Evolutionary conservation across 2,329 filamentous ascomycete genomes (phyloP).

Genomic region (Scleromitrula shiraiana): DNA sequence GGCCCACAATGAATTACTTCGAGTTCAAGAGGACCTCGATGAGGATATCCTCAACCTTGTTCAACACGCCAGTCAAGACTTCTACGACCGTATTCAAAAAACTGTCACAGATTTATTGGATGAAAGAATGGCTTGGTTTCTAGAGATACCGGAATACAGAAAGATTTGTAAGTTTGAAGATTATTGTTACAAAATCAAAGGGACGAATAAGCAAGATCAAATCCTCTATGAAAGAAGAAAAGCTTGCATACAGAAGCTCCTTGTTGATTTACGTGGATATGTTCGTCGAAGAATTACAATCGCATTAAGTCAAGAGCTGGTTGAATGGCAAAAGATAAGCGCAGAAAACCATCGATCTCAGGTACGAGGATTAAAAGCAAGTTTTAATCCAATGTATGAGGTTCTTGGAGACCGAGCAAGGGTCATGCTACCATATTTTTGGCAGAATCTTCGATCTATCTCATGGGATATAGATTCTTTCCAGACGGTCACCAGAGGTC

Average conservation of each 20-base stretch:
- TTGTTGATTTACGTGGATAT: conserved; percentile 1
- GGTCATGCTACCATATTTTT: conserved; percentile 5
- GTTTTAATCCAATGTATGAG: neutral
- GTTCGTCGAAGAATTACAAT: conserved; percentile 7
- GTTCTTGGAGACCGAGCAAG: neutral
- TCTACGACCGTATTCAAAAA: conserved; percentile 40
- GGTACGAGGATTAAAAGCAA: neutral
- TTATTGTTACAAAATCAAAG: conserved; percentile 3
- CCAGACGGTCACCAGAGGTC: no score
- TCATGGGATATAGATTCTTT: neutral
- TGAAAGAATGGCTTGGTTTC: conserved; percentile 33
- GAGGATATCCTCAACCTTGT: conserved; percentile 49
- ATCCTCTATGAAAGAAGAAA: conserved; percentile 2
- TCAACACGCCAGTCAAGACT: conserved; percentile 48
- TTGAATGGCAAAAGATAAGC: neutral
- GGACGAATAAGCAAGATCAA: neutral
- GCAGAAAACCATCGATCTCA: neutral
- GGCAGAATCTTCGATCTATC: neutral
- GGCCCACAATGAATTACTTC: conserved; percentile 36
- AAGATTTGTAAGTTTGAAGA: conserved; percentile 24
- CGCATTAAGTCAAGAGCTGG: neutral
- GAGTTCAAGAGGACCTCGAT: conserved; percentile 39
- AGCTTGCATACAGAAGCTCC: neutral
- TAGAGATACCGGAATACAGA: conserved; percentile 24
- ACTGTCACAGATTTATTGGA: conserved; percentile 30